These are phyloP conservation scores for Verbena officinalis DNA, from an alignment of 257 asterid species.

Conservation along the genomic window DNA sequence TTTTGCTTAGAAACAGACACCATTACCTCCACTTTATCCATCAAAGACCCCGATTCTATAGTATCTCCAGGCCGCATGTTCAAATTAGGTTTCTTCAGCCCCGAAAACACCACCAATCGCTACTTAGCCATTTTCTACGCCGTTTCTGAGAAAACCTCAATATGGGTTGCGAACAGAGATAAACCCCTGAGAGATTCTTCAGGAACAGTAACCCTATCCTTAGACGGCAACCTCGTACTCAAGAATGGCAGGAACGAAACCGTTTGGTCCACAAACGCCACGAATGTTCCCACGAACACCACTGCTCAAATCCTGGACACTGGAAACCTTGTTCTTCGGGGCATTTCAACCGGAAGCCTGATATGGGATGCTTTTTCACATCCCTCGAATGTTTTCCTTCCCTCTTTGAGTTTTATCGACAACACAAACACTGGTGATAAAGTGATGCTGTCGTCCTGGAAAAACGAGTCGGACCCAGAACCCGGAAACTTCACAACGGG, in stretches of 20 bases:
- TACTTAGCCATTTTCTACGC: slow-evolving; percentile 38
- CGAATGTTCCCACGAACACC: slow-evolving; percentile 1
- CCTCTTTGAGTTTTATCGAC: slow-evolving; percentile 25
- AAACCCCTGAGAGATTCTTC: slow-evolving; percentile 28
- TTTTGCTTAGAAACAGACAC: slow-evolving; percentile 11
- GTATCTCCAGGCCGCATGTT: slow-evolving; percentile 12
- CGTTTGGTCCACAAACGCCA: slow-evolving; percentile 34
- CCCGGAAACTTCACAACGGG: slow-evolving; percentile 28
- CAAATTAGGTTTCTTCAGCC: slow-evolving; percentile 42
- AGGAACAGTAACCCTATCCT: slow-evolving; percentile 22
- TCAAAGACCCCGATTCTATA: slow-evolving; percentile 26
- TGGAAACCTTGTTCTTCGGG: slow-evolving; percentile 37
- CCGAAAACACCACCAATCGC: slow-evolving; percentile 28
- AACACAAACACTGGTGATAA: slow-evolving; percentile 24
- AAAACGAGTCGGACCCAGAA: slow-evolving; percentile 31
- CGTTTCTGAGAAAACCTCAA: slow-evolving; percentile 25
- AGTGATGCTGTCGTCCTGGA: slow-evolving; percentile 33
- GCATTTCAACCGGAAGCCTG: slow-evolving; percentile 11
- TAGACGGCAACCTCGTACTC: slow-evolving; percentile 34
- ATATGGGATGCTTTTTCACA: slow-evolving; percentile 36
- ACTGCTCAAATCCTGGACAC: slow-evolving; percentile 28
- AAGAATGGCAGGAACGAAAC: slow-evolving; percentile 19
- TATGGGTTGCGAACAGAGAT: slow-evolving; percentile 39
- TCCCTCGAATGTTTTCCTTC: slow-evolving; percentile 30
- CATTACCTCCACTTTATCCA: slow-evolving; percentile 17